Evolutionary conservation across 1,284 basidiomycete genomes (phyloP).

Genomic region (Cryptococcus sp.): DNA sequence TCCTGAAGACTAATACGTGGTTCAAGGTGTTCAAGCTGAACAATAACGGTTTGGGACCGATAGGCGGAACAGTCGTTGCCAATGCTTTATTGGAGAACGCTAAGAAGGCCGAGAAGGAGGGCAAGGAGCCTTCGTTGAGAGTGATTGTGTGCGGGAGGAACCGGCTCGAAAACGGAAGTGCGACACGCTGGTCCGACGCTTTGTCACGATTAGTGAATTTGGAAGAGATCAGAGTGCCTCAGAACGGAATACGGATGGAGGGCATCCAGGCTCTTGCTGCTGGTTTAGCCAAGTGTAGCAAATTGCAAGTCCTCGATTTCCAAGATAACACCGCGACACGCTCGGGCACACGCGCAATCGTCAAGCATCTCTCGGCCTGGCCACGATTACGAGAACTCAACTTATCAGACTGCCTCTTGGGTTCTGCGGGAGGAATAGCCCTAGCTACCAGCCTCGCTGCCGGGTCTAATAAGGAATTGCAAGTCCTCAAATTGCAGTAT

Average conservation of each 20-base stretch:
- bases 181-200: slow-evolving; percentile 79
- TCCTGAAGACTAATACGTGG: slow-evolving; percentile 75
- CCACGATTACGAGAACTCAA: slow-evolving; percentile 74
- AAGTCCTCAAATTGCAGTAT: slow-evolving; percentile 79
- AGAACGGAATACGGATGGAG: slow-evolving; percentile 95
- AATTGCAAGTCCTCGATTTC: slow-evolving; percentile 78
- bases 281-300: slow-evolving; percentile 70
- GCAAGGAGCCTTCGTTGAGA: slow-evolving; percentile 68
- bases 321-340: slow-evolving; percentile 93
- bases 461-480: slow-evolving; percentile 73
- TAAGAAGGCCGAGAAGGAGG: slow-evolving; percentile 64
- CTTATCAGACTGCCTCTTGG: slow-evolving; percentile 88
- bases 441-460: slow-evolving; percentile 60
- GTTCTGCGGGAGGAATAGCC: slow-evolving; percentile 63
- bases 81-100: slow-evolving; percentile 80
- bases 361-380: slow-evolving; percentile 70
- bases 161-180: slow-evolving; percentile 88
- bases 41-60: slow-evolving; percentile 96
- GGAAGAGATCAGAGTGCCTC: slow-evolving; percentile 85
- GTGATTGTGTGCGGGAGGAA: slow-evolving; percentile 92
- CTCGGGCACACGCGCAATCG: slow-evolving; percentile 73
- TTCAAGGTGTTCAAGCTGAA: slow-evolving; percentile 86
- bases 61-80: slow-evolving; percentile 83
- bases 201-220: slow-evolving; percentile 78
- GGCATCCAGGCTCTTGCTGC: slow-evolving; percentile 80